phyloP scores from a whole-genome alignment of 352 stramenopile species.

The Phytophthora macrochlamydospora region DNA sequence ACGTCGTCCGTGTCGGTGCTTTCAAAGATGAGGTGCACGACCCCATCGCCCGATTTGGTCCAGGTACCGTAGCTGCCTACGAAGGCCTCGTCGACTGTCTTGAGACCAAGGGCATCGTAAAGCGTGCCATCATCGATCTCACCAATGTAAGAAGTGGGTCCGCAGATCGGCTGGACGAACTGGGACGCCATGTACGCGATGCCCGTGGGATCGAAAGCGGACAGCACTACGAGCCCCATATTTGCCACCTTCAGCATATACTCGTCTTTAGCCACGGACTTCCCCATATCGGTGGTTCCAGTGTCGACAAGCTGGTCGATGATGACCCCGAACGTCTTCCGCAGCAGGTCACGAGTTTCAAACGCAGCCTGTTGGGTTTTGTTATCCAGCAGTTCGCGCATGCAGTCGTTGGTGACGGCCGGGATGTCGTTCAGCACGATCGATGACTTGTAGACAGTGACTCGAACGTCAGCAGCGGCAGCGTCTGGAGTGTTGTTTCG shows the following conservation, averaged over 20 bases:
- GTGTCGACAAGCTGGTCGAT: slow-evolving; percentile 34
- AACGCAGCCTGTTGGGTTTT: slow-evolving; percentile 22
- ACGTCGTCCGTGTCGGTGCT: slow-evolving; percentile 41
- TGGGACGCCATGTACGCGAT: slow-evolving; percentile 50
- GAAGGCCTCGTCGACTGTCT: slow-evolving; percentile 41
- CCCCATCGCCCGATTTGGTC: slow-evolving; percentile 28
- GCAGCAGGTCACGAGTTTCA: slow-evolving; percentile 29
- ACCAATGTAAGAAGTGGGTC: slow-evolving; percentile 43
- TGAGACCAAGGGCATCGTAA: slow-evolving; percentile 34
- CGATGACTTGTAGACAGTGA: slow-evolving; percentile 29
- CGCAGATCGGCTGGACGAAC: slow-evolving; percentile 59
- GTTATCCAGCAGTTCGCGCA: slow-evolving; percentile 18
- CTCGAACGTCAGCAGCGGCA: slow-evolving; percentile 16
- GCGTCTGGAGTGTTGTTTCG: slow-evolving; percentile 5
- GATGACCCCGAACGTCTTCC: slow-evolving; percentile 35
- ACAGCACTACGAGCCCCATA: slow-evolving; percentile 30
- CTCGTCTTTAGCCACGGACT: slow-evolving; percentile 28
- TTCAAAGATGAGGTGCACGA: slow-evolving; percentile 36
- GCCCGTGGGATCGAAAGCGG: slow-evolving; percentile 44
- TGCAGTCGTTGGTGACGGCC: slow-evolving; percentile 36
- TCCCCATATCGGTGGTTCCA: slow-evolving; percentile 26
- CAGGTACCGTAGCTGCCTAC: slow-evolving; percentile 35
- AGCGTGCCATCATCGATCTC: slow-evolving; percentile 51
- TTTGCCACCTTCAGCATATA: slow-evolving; percentile 41
- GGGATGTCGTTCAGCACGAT: slow-evolving; percentile 41